A percentile compares a stretch with the other conserved stretches of the same genome.
Conservation (phyloP, 495 filamentous ascomycete genomes). For the Lophiotrema nucula region DNA sequence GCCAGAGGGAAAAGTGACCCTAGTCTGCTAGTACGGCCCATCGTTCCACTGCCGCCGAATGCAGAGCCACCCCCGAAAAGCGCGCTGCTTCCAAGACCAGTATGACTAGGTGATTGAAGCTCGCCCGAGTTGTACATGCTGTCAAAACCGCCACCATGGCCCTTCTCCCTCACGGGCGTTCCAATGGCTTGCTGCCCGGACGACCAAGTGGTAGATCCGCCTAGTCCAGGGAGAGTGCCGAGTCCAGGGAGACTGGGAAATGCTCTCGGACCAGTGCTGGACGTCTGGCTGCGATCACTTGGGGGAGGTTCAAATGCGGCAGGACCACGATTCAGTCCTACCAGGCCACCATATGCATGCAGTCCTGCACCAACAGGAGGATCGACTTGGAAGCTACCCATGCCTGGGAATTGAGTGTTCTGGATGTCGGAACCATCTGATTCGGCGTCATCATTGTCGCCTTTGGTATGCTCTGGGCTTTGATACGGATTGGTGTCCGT, state of each 20-base stretch:
- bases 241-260: constrained; percentile 67
- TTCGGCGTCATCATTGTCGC: constrained; percentile 65
- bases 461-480: constrained; percentile 81
- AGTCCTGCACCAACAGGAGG: constrained; percentile 33
- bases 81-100: constrained; percentile 52
- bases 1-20: constrained; percentile 80
- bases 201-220: constrained; percentile 63
- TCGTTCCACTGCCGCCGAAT: constrained; percentile 56
- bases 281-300: constrained; percentile 86
- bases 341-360: constrained; percentile 40
- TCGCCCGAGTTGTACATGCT: constrained; percentile 71
- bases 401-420: constrained; percentile 55
- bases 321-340: constrained; percentile 34
- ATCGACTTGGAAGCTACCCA: constrained; percentile 54
- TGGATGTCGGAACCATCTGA: constrained; percentile 59
- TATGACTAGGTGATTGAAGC: constrained; percentile 70
- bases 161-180: constrained; percentile 76
- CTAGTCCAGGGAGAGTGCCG: constrained; percentile 58
- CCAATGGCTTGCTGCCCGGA: constrained; percentile 56
- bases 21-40: constrained; percentile 76
- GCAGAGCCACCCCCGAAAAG: constrained; percentile 52
- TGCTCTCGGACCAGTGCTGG: constrained; percentile 73
- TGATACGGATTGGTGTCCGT: constrained; percentile 97
- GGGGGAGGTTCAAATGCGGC: constrained; percentile 61
- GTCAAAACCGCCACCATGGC: constrained; percentile 66